Evolutionary conservation across 2,329 filamentous ascomycete genomes (phyloP), one percentile per base, ranked within the genome.

Genomic region (Colletotrichum lindemuthianum): DNA sequence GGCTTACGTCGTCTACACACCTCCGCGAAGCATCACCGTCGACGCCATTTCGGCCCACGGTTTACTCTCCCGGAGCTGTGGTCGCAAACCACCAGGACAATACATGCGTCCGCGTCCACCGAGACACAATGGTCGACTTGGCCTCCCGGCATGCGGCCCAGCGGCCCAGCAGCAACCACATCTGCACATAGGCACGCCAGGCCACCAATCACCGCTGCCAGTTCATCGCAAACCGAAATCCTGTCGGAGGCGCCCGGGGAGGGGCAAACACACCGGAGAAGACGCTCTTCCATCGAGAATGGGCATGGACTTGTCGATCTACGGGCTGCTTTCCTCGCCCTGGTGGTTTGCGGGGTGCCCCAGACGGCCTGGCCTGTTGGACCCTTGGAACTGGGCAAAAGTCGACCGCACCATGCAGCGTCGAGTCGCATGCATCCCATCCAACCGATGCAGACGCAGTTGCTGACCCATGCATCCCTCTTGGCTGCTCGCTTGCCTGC

Each of bases 111-210:
- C 24, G 24, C 24, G 24, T 24, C 24, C 24, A 24, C 24, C 24
- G 24, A 24, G 24, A 24, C 24, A 24, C 24, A 43, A 32, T 33
- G 24, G 24, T 24, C 4, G 24, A 24, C 24, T 24, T 10, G n/a
- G 44, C 37, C 44, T 50, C 56, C 61, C 56, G 39, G 37, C 8
- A 51, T 61, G 61, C 61, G 51, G 57, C 57, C 58, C 61, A 32
- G 61, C 45, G 61, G 57, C 57, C 12, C 51, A 65, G 57, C 49
- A 47, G 7, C 12, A 48, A 33, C 32, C 13, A 24, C 13, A 16
- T 24, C 16, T 43, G 36, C 15, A 32, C 55, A 49, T 12, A 45
- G 37, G 43, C 50, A n/a, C 60, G 51, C 57, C 49, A 59, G 56
- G 51, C 57, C 24, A 51, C 49, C 44, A 43, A 45, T 45, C 51